These are phyloP conservation scores for Cymbopogon citratus DNA, from an alignment of 176 grass and related monocot genomes.

Conservation along the genomic window DNA sequence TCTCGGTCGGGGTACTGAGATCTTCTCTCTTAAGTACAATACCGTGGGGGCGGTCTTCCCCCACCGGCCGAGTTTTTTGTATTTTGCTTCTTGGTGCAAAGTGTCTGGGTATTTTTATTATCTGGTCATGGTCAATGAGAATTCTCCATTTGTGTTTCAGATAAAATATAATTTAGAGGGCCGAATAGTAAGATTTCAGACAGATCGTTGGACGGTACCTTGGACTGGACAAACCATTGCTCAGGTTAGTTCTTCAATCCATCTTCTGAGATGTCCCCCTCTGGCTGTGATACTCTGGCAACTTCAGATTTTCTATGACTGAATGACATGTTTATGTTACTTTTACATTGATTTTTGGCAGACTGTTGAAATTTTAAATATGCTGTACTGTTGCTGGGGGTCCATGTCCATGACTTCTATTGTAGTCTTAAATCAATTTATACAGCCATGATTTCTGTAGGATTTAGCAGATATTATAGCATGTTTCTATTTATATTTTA, in stretches of 20 bases:
- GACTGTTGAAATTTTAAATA: neutral
- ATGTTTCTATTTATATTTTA: neutral
- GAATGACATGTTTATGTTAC: constrained; percentile 2
- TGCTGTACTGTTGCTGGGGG: neutral
- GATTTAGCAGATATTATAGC: neutral
- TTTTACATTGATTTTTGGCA: neutral
- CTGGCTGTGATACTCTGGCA: neutral
- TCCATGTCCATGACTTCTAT: neutral
- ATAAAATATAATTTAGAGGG: constrained; percentile 37
- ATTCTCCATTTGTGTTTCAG: constrained; percentile 28
- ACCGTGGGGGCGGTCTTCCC: too few relatives aligned
- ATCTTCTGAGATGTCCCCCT: neutral
- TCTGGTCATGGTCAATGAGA: constrained; percentile 7
- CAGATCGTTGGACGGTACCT: constrained; percentile 56
- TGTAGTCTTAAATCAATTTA: neutral
- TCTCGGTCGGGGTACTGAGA: too few relatives aligned
- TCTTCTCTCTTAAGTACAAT: too few relatives aligned
- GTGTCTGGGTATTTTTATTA: neutral
- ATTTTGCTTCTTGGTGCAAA: neutral
- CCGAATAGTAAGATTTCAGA: constrained; percentile 42
- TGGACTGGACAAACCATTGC: constrained; percentile 80
- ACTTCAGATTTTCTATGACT: neutral
- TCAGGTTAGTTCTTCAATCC: constrained; percentile 49
- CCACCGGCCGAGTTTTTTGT: too few relatives aligned
- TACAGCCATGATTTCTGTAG: neutral